Base-by-base conservation (phyloP, 257 asterid species). In the Forsythia suspensa region DNA sequence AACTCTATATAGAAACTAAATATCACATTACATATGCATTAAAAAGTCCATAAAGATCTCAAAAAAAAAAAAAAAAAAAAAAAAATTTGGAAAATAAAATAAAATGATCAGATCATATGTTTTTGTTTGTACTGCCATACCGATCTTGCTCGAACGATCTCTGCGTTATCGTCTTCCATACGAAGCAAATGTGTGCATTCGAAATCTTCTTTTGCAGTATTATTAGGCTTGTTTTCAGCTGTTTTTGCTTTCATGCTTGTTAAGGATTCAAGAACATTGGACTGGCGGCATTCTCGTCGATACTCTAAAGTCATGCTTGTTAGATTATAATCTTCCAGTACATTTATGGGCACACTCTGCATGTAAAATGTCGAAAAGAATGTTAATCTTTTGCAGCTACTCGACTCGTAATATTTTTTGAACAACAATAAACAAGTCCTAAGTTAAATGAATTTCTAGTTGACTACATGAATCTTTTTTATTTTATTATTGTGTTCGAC, bases 141-240 rank as follows among this genome's bases (percentile, higher is more conserved):
- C 13, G 98, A 83, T 86, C 98, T 91, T 11, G 98, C 98, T 71
- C 97, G 87, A 51, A 93, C 92, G 1, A 93, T 89, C 82, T 91
- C 98, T 8, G 88, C 92, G 3, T 87, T 83, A 76, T 85, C 92
- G 5, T 80, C 88, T 82, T 89, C 96, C 98, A 93, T 91, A 4
- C 97, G 97, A 40, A 93, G 94, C 89, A 93, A 76, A 85, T 91
- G 94, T 0, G 97, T 91, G 85, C 96, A 90, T 77, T 85, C 86
- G 65, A 86, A 79, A 77, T 80, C 85, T 34, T 83, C 73, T 11
- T 63, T 29, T 24, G 38, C 39, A 24, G 39, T 29, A 29, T 29
- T 24, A 21, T 24, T 61, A 61, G 69, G 15, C 38, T 15, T 63
- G 38, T 76, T 11, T 39, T 80, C 74, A 38, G 42, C 37, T 11